These are phyloP conservation scores for Paxillus involutus DNA, from an alignment of 768 basidiomycete species.

Conservation along the genomic window DNA sequence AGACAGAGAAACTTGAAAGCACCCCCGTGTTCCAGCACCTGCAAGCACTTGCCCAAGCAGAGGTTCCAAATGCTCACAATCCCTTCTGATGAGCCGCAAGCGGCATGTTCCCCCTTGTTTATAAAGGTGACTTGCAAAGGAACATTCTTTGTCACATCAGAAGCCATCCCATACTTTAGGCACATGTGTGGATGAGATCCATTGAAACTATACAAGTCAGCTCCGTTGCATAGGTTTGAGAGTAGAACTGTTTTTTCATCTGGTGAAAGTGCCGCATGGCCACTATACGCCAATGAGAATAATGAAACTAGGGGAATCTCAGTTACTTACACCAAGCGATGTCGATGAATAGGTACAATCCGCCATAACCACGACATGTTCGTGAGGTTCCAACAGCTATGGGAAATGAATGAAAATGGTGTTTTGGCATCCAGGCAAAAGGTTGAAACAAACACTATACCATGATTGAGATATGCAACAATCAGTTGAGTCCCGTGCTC, in stretches of 20 bases:
- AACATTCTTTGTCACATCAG: no score
- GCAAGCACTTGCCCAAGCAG: not conserved
- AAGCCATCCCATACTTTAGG: no score
- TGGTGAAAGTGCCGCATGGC: not conserved
- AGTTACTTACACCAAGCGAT: not conserved
- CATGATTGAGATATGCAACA: conserved; percentile 5
- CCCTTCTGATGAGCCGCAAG: not conserved
- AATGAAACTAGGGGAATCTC: not conserved
- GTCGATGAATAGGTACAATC: conserved; percentile 4
- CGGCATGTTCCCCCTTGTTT: not conserved
- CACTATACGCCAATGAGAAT: not conserved
- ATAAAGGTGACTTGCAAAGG: not conserved
- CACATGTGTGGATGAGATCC: not conserved
- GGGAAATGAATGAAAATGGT: no score
- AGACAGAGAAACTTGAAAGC: not conserved
- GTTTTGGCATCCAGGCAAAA: not conserved
- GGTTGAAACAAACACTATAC: conserved; percentile 1
- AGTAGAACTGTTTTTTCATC: not conserved
- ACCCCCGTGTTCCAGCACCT: conserved; percentile 1
- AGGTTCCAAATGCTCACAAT: not conserved
- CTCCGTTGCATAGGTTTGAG: conserved; percentile 1
- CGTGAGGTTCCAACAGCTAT: conserved; percentile 1
- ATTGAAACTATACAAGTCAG: not conserved
- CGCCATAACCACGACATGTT: not conserved
- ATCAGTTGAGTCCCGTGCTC: not conserved